Base-by-base conservation (phyloP, 345 rosid genomes). In the Orychophragmus violaceus region DNA sequence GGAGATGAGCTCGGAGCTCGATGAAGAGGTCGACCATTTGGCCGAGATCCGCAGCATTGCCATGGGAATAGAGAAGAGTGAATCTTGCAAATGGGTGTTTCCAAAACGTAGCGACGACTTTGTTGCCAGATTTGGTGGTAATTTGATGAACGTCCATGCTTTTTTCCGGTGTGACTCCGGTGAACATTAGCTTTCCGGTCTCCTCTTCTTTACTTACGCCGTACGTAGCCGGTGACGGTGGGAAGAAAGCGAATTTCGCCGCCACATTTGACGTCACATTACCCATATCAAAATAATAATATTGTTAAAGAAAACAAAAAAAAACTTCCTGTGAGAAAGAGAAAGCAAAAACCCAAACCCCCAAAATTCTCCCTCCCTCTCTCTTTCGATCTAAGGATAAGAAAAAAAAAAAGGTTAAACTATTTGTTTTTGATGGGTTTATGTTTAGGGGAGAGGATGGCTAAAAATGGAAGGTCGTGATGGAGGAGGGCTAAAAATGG, bases 231-330 rank as follows among this genome's bases (percentile, higher is more conserved):
- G 98, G 95, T 82, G 82, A 78, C 9, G 98, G 98, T 51, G 98
- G 98, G 66, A 89, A 89, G 71, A 92, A 92, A 5, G 98, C 98
- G 71, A 92, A 92, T 74, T 89, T 92, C 33, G 98, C 97, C 12
- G 98, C 97, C 79, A 92, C 84, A 59, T 59, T 82, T 33, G 96
- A 86, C 48, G 98, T 87, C 44, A 87, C 89, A 71, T 87, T 92
- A 59, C 98, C 98, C 97, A 92, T 92, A 37, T 13, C 17, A n/a
- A 50, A 67, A 14, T 21, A 10, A 16, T 13, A 36, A 37, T 13
- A 13, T n/a, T 37, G 44, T 14, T 10, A 2, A 59, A 8, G 29
- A 59, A 16, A 41, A 41, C 46, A 13, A 19, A 27, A 24, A 44
- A 57, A 46, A 12, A 8, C 3, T 24, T 68, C 35, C 3, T 4